These are phyloP conservation scores for Colletotrichum incanum DNA, from an alignment of 2,329 filamentous ascomycete species.

Conservation along the genomic window DNA sequence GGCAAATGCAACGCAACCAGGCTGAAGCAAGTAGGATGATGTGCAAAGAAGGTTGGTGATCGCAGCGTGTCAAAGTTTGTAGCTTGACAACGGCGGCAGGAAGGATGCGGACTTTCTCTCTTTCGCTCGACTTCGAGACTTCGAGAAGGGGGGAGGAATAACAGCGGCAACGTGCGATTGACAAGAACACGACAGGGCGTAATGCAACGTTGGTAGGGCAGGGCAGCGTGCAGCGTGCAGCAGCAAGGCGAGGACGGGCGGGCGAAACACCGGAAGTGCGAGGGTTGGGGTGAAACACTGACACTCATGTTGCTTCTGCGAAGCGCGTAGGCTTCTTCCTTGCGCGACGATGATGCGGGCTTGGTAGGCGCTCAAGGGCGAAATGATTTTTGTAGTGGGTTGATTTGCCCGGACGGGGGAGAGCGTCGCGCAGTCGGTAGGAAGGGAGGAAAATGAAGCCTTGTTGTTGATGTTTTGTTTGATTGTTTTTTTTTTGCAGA, in stretches of 20 bases:
- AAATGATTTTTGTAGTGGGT: background rate
- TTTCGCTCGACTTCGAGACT: slow-evolving; percentile 28
- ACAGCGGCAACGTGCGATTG: slow-evolving; percentile 31
- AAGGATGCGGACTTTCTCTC: slow-evolving; percentile 10
- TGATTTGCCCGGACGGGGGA: background rate
- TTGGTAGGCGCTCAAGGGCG: slow-evolving; percentile 13
- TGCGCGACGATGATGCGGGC: slow-evolving; percentile 35
- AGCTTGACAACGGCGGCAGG: slow-evolving; percentile 3
- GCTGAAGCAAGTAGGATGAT: slow-evolving; percentile 35
- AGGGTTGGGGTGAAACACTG: slow-evolving; percentile 56
- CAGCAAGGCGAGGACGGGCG: slow-evolving; percentile 28
- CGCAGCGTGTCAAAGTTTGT: slow-evolving; percentile 24
- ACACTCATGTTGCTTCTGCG: slow-evolving; percentile 63
- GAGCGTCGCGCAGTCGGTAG: slow-evolving; percentile 19
- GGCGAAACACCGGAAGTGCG: slow-evolving; percentile 46
- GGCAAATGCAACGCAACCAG: slow-evolving; percentile 41
- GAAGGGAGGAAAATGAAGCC: slow-evolving; percentile 18
- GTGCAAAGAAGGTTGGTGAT: slow-evolving; percentile 42
- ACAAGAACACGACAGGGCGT: slow-evolving; percentile 8
- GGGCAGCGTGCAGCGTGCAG: slow-evolving; percentile 9
- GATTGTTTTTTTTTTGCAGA: slow-evolving; percentile 12
- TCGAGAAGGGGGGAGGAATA: slow-evolving; percentile 28
- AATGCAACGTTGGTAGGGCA: slow-evolving; percentile 22
- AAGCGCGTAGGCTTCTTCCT: slow-evolving; percentile 45
- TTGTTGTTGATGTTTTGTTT: slow-evolving; percentile 7